Base-by-base conservation (phyloP, 2,329 filamentous ascomycete genomes). In the Xenosphaeropsis pyriputrescens region DNA sequence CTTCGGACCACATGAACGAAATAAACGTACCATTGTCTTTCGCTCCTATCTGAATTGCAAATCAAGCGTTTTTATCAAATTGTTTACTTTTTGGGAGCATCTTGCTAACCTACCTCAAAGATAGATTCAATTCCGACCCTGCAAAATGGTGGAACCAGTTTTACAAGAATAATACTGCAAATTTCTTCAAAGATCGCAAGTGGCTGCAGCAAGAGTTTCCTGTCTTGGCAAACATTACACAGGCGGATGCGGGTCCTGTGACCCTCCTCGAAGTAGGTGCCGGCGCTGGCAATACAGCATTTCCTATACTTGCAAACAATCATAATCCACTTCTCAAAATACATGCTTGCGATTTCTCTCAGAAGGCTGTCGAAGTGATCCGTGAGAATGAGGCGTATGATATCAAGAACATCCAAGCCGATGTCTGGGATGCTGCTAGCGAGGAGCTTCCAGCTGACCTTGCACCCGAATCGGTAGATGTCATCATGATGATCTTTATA, bases 101-200 rank as follows among this genome's bases (percentile, higher is more conserved):
- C 33, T 41, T 43, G 55, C 66, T 70, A 58, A 72, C 60, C 42
- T 11, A 38, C 32, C 45, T 37, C 42, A 50, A 51, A 82, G 76
- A 65, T 50, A 82, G 85, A 47, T 95, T 95, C 67, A 96, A 95
- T 57, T 66, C 70, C 34, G 75, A 93, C 46, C 91, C 91, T 1
- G 88, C 85, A 44, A 93, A 86, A 59, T 96, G 86, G 85, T 98
- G 91, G 91, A 91, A 98, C 53, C 64, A 82, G 39, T 98, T 98
- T 62, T 98, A 98, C 67, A 88, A 91, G 62, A 94, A 96, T 63
- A 96, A 98, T 61, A 84, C 83, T 15, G 74, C 79, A 51, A 96
- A 96, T 55, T 98, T 98, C 62, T 98, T 98, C 75, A 98, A 98
- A 62, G 83, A 98, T 56, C 75, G 91, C 45, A 96, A 96, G 57